Evolutionary conservation across 345 rosid species (phyloP), one percentile per base, ranked within the genome.

Genomic region (Lepidium sativum): DNA sequence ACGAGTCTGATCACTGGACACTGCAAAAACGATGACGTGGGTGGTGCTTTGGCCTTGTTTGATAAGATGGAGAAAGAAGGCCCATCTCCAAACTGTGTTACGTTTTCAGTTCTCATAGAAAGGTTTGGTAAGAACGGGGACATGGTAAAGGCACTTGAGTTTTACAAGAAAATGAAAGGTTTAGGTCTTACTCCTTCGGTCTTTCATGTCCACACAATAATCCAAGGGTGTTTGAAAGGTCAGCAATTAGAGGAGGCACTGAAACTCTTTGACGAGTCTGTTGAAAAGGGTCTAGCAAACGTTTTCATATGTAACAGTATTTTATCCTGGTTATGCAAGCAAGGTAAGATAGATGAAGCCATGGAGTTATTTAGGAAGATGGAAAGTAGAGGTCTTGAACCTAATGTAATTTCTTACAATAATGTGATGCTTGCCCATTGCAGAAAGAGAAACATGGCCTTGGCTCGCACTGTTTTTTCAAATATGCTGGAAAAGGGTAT

Each of bases 1-100:
- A 88, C 95, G 11, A 83, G 84, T 79, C 78, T 91, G 79, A 79
- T 91, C 48, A 83, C 48, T 67, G 92, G 86, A 20, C 78, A 78
- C 41, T 88, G 88, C 80, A 68, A 60, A 77, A 70, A 76, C 33
- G 81, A 81, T 9, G 76, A 86, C 37, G 34, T 80, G 49, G 49
- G 6, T 59, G 60, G 76, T 69, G 95, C 96, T 72, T 75, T 88
- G 57, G 70, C 79, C 48, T 68, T 88, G 80, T 83, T 83, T 65
- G 35, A 70, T 54, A 75, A 78, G 71, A 81, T 86, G 71, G 78
- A 77, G 53, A 65, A 76, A 57, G 80, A 86, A 56, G 89, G 92
- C 21, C 80, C 75, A 3, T 35, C 75, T 65, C 98, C 96, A 7
- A 81, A 83, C 77, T 65, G 40, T 44, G 80, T 84, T 49, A 91